phyloP scores from a whole-genome alignment of 768 basidiomycete species.

The Dioszegia crocea region DNA sequence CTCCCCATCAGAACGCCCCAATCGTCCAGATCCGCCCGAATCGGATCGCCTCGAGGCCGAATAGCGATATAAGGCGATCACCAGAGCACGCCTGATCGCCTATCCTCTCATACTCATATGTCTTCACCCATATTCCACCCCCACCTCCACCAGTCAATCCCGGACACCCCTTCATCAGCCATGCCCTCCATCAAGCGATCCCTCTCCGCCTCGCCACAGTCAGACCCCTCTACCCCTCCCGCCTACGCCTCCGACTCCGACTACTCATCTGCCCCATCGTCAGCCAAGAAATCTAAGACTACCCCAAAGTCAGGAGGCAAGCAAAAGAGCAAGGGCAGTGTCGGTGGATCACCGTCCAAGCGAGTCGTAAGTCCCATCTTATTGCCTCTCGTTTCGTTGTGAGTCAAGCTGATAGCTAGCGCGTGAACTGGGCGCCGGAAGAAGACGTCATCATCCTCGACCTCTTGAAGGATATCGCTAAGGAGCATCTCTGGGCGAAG shows the following conservation, averaged over 20 bases:
- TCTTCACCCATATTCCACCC: neutral
- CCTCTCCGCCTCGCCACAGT: neutral
- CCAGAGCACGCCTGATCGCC: too few species aligned
- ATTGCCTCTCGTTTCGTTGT: too few species aligned
- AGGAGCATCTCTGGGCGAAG: constrained; percentile 19
- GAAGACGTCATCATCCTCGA: constrained; percentile 23
- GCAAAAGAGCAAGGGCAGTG: neutral
- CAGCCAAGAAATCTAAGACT: too few species aligned
- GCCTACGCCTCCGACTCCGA: too few species aligned
- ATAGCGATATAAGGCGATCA: too few species aligned
- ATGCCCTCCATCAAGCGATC: neutral
- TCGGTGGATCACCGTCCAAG: too few species aligned
- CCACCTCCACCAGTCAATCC: neutral
- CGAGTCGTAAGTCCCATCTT: too few species aligned
- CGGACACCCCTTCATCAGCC: neutral
- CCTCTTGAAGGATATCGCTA: constrained; percentile 16
- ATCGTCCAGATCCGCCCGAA: too few species aligned
- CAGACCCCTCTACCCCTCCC: neutral
- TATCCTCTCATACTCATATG: too few species aligned
- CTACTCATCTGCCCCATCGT: too few species aligned
- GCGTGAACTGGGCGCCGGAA: constrained; percentile 13
- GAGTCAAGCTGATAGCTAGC: neutral
- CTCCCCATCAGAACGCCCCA: too few species aligned
- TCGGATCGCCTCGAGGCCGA: too few species aligned
- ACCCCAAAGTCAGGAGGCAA: neutral